Conservation (phyloP, 306 rosid genomes). For the Vicia faba region DNA sequence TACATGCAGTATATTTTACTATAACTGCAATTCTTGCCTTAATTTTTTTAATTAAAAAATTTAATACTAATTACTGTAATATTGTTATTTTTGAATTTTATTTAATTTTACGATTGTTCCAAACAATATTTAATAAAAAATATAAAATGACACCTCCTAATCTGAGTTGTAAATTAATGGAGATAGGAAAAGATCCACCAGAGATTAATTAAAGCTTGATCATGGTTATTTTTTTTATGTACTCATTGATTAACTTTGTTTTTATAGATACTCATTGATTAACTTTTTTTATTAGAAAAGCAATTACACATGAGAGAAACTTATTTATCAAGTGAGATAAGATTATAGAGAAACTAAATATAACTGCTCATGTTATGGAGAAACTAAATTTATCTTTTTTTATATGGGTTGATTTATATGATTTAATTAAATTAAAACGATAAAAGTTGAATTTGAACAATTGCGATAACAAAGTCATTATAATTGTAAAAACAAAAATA, state of each 20-base stretch:
- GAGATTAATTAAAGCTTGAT: no score
- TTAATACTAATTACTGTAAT: neutral
- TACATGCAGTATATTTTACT: neutral
- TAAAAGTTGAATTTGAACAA: neutral
- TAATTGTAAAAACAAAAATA: no score
- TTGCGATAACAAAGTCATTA: no score
- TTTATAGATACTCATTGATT: neutral
- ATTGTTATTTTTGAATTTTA: neutral
- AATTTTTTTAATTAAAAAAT: neutral
- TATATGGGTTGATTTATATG: neutral
- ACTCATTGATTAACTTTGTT: neutral
- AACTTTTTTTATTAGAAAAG: slow-evolving; percentile 6
- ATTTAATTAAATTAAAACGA: neutral
- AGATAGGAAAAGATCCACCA: no score
- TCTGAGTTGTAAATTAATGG: no score
- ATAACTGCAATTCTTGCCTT: neutral
- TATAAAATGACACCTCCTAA: no score
- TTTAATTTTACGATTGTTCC: no score
- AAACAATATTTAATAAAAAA: no score
- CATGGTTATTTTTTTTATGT: no score
- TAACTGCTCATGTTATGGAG: slow-evolving; percentile 2
- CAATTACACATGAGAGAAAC: neutral
- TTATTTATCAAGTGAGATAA: neutral
- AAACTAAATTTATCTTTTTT: neutral
- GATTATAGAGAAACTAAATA: slow-evolving; percentile 1